These are phyloP conservation scores for Chlorella vulgaris DNA, from an alignment of 139 green algal genomes.

Conservation along the genomic window DNA sequence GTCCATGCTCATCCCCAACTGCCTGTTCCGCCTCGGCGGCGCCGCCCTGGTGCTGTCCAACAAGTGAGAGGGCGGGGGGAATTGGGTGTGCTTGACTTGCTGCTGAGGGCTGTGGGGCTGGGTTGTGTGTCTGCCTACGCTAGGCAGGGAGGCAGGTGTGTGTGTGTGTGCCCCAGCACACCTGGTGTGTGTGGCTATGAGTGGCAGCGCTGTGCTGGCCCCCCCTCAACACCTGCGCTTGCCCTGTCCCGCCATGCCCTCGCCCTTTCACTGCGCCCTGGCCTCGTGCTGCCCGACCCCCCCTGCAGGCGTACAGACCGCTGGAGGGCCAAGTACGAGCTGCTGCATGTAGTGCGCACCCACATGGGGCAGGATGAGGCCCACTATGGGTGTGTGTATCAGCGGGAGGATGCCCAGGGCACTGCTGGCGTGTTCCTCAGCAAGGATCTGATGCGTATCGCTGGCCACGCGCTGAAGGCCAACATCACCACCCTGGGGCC, in stretches of 20 bases:
- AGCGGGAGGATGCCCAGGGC: slow-evolving; percentile 76
- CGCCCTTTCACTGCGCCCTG: neutral
- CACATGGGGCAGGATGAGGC: slow-evolving; percentile 91
- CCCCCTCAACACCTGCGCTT: neutral
- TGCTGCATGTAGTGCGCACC: slow-evolving; percentile 88
- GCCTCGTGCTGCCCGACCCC: neutral
- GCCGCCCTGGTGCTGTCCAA: slow-evolving; percentile 95
- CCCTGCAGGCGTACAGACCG: slow-evolving; percentile 54
- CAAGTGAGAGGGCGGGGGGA: slow-evolving; percentile 32
- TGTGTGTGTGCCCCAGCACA: too few relatives aligned
- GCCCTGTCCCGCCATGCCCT: neutral
- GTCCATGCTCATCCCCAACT: slow-evolving; percentile 98
- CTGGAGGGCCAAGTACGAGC: slow-evolving; percentile 84
- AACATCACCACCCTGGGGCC: slow-evolving; percentile 98
- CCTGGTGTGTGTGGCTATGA: too few relatives aligned
- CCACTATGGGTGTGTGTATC: slow-evolving; percentile 86
- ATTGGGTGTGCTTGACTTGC: neutral
- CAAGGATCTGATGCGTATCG: slow-evolving; percentile 94
- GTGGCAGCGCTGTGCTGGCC: too few relatives aligned
- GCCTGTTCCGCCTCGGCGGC: slow-evolving; percentile 93
- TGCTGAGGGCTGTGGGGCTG: too few relatives aligned
- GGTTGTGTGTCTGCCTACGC: too few relatives aligned
- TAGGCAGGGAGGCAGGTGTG: too few relatives aligned
- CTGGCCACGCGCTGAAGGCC: slow-evolving; percentile 80
- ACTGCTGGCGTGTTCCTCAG: slow-evolving; percentile 80